Evolutionary conservation across 2,329 filamentous ascomycete species (phyloP).

Genomic region (Cercospora sp.): DNA sequence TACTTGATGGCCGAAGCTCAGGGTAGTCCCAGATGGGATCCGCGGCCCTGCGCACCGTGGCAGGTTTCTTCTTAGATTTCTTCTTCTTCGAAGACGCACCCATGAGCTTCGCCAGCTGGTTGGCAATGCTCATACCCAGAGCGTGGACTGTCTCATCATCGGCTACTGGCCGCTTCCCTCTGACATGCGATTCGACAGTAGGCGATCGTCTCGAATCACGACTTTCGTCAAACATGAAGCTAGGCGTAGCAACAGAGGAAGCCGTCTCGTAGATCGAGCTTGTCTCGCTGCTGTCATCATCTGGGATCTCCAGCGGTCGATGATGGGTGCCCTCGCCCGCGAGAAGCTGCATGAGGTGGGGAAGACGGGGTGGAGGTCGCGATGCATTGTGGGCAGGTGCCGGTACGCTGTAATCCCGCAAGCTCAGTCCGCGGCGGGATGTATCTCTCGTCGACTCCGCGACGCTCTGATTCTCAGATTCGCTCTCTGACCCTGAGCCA

Average conservation of each 20-base stretch:
- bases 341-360: slow-evolving; percentile 23
- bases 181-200: slow-evolving; percentile 1
- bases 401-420: neutral
- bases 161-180: slow-evolving; percentile 18
- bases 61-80: slow-evolving; percentile 18
- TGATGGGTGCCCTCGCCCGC: slow-evolving; percentile 19
- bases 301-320: slow-evolving; percentile 2
- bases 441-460: neutral
- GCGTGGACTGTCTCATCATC: slow-evolving; percentile 36
- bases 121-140: slow-evolving; percentile 40
- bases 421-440: neutral
- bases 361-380: slow-evolving; percentile 23
- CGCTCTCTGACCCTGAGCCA: neutral
- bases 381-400: neutral
- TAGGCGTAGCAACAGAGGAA: neutral
- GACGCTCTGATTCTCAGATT: neutral
- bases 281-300: slow-evolving; percentile 12
- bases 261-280: neutral
- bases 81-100: slow-evolving; percentile 19
- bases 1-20: slow-evolving; percentile 21
- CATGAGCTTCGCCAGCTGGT: slow-evolving; percentile 39
- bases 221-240: neutral
- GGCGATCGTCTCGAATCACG: neutral
- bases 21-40: slow-evolving; percentile 35
- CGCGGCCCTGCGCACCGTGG: slow-evolving; percentile 18